Base-by-base conservation (phyloP, 2,329 filamentous ascomycete genomes). In the Pyricularia pennisetigena region DNA sequence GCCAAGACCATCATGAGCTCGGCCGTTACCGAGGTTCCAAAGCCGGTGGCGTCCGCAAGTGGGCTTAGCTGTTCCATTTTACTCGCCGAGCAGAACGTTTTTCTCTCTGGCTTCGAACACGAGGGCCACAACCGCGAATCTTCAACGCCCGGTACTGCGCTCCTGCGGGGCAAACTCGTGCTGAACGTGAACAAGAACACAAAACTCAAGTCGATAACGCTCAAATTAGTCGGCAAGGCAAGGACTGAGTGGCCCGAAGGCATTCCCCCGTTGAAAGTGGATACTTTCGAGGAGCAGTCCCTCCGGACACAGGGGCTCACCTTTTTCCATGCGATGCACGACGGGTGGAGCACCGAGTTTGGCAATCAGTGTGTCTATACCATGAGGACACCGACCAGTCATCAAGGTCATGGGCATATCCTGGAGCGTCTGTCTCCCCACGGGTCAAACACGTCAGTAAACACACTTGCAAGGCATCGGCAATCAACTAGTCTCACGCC, bases 231-330 rank as follows among this genome's bases (percentile, higher is more conserved):
- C 59, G 95, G 94, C 32, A 90, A 88, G 75, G 92, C 93, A 3
- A 87, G 90, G 71, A 98, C 95, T 1, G 93, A 97, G 75, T 99
- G 95, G 95, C 94, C 95, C 20, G 95, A 98, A 81, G 93, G 93
- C 66, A 95, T 98, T 32, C 94, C 95, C 3, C 93, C 94, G 0
- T 85, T 90, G 69, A 97, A 97, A 77, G 85, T 90, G 0, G 91
- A 97, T 59, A 88, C 92, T 67, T 90, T 88, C 73, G 93, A 98
- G 75, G 91, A 92, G 71, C 91, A 95, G 72, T 92, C 89, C 3
- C 84, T 98, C 69, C 90, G 96, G 78, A 94, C 91, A 59, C 94
- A 97, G 74, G 94, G 88, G 23, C 88, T 93, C 79, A 94, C 90
- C 0, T 98, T 98, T 76, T 99, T 97, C 82, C 96, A 97, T 74